A percentile compares a stretch with the other conserved stretches of the same genome.
Evolutionary conservation across 441 rosid genomes (phyloP).

Genomic region (Geranium incanum): DNA sequence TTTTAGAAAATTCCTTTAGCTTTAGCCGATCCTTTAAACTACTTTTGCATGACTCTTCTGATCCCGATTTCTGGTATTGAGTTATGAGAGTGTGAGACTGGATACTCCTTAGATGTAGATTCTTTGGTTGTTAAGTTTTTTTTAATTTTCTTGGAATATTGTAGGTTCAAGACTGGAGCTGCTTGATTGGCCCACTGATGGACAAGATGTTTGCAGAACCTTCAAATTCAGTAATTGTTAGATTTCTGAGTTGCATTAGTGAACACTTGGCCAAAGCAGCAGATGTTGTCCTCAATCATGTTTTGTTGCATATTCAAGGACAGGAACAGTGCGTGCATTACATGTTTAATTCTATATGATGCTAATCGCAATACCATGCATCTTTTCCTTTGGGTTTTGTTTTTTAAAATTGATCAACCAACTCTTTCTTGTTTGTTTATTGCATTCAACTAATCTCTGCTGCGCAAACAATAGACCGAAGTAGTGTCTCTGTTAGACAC

Average conservation of each 20-base stretch:
- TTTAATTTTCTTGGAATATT: conserved; percentile 22
- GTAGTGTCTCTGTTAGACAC: conserved; percentile 10
- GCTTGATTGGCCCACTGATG: conserved; percentile 54
- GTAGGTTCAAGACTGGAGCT: conserved; percentile 74
- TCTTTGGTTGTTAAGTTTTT: conserved; percentile 1
- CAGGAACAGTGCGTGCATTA: conserved; percentile 48
- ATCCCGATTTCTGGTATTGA: not conserved
- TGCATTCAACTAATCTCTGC: not conserved
- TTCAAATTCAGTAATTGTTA: conserved; percentile 68
- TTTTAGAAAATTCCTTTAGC: conserved; percentile 14
- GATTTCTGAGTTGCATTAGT: conserved; percentile 65
- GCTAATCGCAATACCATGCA: not conserved
- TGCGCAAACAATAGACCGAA: not conserved
- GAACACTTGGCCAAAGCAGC: conserved; percentile 59
- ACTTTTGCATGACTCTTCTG: not conserved
- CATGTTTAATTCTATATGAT: not conserved
- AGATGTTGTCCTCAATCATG: conserved; percentile 48
- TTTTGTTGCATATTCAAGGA: conserved; percentile 47
- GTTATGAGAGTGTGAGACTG: not conserved
- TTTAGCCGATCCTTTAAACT: conserved; percentile 2
- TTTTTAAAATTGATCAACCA: conserved; percentile 4
- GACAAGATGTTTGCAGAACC: conserved; percentile 90
- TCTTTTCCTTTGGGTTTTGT: not conserved
- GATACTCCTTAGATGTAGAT: conserved; percentile 8
- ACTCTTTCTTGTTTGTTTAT: not conserved